phyloP scores from a whole-genome alignment of 768 basidiomycete species.

The Suillus subluteus region DNA sequence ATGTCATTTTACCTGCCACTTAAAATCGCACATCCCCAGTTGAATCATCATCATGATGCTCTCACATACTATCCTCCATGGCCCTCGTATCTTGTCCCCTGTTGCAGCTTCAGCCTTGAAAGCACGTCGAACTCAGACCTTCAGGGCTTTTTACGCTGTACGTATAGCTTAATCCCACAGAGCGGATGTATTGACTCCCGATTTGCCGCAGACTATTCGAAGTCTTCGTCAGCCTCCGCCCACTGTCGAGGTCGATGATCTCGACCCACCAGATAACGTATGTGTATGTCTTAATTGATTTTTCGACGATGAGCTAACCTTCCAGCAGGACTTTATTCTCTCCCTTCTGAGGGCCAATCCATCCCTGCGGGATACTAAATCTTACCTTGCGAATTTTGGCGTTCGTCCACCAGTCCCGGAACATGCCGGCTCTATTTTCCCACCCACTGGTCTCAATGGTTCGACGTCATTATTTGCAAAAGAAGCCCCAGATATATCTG shows the following conservation, averaged over 20 bases:
- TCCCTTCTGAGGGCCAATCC: slow-evolving; percentile 94
- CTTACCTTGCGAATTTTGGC: slow-evolving; percentile 91
- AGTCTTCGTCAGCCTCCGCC: slow-evolving; percentile 28
- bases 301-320: slow-evolving; percentile 15
- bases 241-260: slow-evolving; percentile 28
- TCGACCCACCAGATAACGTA: slow-evolving; percentile 53
- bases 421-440: slow-evolving; percentile 28
- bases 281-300: slow-evolving; percentile 39
- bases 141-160: slow-evolving; percentile 62
- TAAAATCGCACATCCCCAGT: slow-evolving; percentile 14
- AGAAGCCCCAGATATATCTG: slow-evolving; percentile 14
- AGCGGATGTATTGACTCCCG: slow-evolving; percentile 21
- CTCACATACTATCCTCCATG: slow-evolving; percentile 32
- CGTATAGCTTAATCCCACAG: slow-evolving; percentile 20
- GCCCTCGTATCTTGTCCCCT: slow-evolving; percentile 34
- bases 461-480: slow-evolving; percentile 26
- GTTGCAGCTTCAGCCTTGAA: slow-evolving; percentile 35
- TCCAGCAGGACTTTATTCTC: slow-evolving; percentile 86
- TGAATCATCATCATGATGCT: slow-evolving; percentile 42
- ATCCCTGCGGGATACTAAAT: slow-evolving; percentile 86
- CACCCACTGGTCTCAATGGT: slow-evolving; percentile 27
- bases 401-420: slow-evolving; percentile 52
- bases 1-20: slow-evolving; percentile 16
- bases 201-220: slow-evolving; percentile 31
- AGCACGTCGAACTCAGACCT: slow-evolving; percentile 42